phyloP scores from a whole-genome alignment of 2,329 filamentous ascomycete genomes.

The Fusarium bactridioides region DNA sequence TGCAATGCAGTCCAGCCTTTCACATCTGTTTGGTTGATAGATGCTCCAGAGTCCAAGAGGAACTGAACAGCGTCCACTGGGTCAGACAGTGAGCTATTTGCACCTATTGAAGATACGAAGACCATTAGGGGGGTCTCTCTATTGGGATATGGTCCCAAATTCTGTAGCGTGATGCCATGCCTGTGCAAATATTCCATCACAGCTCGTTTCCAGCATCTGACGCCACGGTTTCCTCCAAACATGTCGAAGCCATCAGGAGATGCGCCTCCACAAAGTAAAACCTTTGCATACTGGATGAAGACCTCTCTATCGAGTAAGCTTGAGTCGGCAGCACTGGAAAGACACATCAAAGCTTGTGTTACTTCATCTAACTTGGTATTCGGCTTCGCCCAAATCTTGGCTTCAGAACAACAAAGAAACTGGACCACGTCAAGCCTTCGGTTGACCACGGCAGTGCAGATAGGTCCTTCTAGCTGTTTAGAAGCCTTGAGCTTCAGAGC shows the following conservation, averaged over 20 bases:
- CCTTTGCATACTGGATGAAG: neutral
- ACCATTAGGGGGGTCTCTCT: constrained; percentile 6
- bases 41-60: constrained; percentile 1
- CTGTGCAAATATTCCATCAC: neutral
- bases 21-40: neutral
- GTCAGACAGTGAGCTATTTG: neutral
- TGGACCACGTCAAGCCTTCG: neutral
- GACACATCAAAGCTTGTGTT: neutral
- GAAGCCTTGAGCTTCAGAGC: neutral
- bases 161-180: neutral
- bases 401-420: constrained; percentile 2
- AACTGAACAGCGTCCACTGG: neutral
- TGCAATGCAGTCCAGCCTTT: constrained; percentile 11
- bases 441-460: neutral
- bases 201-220: neutral
- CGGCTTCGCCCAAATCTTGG: neutral
- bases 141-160: neutral
- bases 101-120: neutral
- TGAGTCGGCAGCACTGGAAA: neutral
- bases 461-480: neutral
- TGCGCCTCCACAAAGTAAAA: neutral
- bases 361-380: neutral
- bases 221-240: accelerated
- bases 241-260: neutral
- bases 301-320: neutral